Evolutionary conservation across 768 basidiomycete species (phyloP).

Genomic region (Neoboletus subvelutipes): DNA sequence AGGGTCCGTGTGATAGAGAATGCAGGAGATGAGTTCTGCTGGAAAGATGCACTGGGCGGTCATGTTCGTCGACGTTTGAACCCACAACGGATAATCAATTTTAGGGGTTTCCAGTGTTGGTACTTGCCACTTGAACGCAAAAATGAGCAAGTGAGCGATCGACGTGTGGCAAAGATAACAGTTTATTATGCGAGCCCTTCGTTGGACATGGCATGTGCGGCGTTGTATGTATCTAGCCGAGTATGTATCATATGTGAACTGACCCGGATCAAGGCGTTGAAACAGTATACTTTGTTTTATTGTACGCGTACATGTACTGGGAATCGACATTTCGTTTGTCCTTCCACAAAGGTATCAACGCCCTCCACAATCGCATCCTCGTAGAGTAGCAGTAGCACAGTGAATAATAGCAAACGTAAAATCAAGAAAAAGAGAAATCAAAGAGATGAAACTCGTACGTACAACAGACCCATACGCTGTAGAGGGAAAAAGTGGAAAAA

Average conservation of each 20-base stretch:
- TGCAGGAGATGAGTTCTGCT: not conserved
- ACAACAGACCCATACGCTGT: slow-evolving; percentile 18
- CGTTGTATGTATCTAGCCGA: no score
- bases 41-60: not conserved
- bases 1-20: not conserved
- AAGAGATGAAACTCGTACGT: slow-evolving; percentile 15
- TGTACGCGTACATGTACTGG: slow-evolving; percentile 13
- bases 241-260: no score
- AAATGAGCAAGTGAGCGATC: no score
- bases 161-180: no score
- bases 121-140: not conserved
- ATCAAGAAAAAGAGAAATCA: not conserved
- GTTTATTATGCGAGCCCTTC: no score
- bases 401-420: not conserved
- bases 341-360: slow-evolving; percentile 3
- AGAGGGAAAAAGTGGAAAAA: not conserved
- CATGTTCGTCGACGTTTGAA: not conserved
- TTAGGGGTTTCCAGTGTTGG: not conserved
- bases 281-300: slow-evolving; percentile 1
- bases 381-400: not conserved
- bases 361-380: not conserved
- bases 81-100: not conserved
- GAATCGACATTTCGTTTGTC: slow-evolving; percentile 3
- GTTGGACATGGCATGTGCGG: no score
- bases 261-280: not conserved